Evolutionary conservation across 164 flowering plant genomes (phyloP).

Genomic region (Macadamia integrifolia): DNA sequence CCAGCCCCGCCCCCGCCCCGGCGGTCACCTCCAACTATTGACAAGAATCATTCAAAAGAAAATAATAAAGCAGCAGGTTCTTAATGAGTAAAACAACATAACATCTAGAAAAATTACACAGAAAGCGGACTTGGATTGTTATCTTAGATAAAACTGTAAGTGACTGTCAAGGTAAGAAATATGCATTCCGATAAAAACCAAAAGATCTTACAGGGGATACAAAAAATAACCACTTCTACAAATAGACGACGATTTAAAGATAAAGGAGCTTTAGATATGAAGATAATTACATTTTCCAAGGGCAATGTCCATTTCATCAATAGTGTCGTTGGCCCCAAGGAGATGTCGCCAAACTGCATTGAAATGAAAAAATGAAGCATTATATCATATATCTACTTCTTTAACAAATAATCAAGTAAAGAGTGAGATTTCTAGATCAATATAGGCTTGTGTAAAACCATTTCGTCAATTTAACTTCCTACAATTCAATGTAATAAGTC

Average conservation of each 20-base stretch:
- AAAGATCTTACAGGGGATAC: too few species aligned
- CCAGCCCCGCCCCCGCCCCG: too few species aligned
- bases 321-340: slow-evolving; percentile 57
- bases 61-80: too few species aligned
- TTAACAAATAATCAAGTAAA: neutral
- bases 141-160: too few species aligned
- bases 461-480: neutral
- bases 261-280: neutral
- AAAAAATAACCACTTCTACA: too few species aligned
- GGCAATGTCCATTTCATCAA: slow-evolving; percentile 68
- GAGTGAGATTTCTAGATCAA: slow-evolving; percentile 1
- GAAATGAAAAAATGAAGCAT: slow-evolving; percentile 4
- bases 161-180: too few species aligned
- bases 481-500: neutral
- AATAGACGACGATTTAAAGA: neutral
- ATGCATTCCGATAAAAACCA: too few species aligned
- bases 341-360: slow-evolving; percentile 94
- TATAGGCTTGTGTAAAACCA: neutral
- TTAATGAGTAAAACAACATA: too few species aligned
- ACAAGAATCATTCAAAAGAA: too few species aligned
- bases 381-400: slow-evolving; percentile 1
- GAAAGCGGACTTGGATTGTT: too few species aligned
- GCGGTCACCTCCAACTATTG: too few species aligned
- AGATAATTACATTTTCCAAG: slow-evolving; percentile 72
- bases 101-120: too few species aligned